These are phyloP conservation scores for Venustampulla echinocandica DNA, from an alignment of 495 filamentous ascomycete genomes.

Conservation along the genomic window DNA sequence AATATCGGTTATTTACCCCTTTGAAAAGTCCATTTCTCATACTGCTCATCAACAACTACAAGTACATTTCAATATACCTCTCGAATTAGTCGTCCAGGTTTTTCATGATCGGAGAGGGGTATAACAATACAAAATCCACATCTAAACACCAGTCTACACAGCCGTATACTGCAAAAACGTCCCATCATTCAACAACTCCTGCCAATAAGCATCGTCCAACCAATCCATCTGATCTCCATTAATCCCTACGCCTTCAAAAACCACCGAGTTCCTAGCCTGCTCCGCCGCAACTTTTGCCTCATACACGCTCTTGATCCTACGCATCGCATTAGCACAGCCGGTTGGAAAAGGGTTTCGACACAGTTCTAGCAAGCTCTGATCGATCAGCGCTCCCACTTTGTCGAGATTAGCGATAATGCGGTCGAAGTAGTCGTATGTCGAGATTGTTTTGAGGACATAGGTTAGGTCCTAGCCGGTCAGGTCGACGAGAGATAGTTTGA, in stretches of 20 bases:
- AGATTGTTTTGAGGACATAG: constrained; percentile 2
- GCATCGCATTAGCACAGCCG: constrained; percentile 8
- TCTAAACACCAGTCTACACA: too few relatives aligned
- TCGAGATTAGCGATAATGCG: constrained; percentile 5
- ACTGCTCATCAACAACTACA: too few relatives aligned
- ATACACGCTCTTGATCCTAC: constrained; percentile 9
- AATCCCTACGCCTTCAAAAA: background rate
- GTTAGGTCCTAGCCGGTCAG: constrained; percentile 14
- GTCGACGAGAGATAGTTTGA: constrained; percentile 17
- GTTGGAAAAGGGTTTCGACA: constrained; percentile 6
- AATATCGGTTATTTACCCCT: too few relatives aligned
- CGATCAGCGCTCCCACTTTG: constrained; percentile 8
- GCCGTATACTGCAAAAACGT: background rate
- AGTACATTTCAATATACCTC: too few relatives aligned
- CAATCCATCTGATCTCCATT: constrained; percentile 1
- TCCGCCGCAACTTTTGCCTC: constrained; percentile 6
- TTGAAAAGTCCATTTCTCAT: too few relatives aligned
- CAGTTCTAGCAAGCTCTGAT: background rate
- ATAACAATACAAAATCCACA: too few relatives aligned
- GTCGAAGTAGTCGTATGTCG: constrained; percentile 5
- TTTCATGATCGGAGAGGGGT: too few relatives aligned
- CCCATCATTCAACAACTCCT: background rate
- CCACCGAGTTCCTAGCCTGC: background rate
- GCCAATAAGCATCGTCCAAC: constrained; percentile 5
- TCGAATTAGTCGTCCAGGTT: too few relatives aligned